Evolutionary conservation across 2,329 filamentous ascomycete species (phyloP), one percentile per base, ranked within the genome.

Genomic region (Apiospora malaysiana): DNA sequence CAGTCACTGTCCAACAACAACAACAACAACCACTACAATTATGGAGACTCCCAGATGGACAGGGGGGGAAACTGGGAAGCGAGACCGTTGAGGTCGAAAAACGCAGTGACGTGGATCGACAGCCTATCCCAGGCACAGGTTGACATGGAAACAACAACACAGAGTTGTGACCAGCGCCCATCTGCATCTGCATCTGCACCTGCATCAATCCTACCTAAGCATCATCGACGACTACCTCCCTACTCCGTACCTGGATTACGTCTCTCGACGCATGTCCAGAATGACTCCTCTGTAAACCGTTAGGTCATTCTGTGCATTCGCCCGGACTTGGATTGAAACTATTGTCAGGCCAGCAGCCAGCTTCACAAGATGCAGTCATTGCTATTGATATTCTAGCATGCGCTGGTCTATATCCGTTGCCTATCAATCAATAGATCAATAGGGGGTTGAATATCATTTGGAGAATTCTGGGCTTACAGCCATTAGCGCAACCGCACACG

Each of bases 141-240:
- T 59, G 51, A 37, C 56, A 63, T 63, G 56, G 56, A 63, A 63
- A 63, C 56, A 63, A 63, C 56, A 63, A 10, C 32, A 63, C 56
- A 63, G 9, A 37, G 18, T 59, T 59, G 51, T 59, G 51, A 37
- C 51, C 51, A 37, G 51, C 51, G 37, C 27, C 51, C 51, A 56
- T 27, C 23, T 56, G 23, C 49, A 56, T 56, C 25, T 14, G 6
- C 27, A 18, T 27, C 49, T 56, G 27, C 49, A 16, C 7, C 23
- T 4, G 12, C 40, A 27, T 56, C 49, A 56, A 56, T 8, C 23
- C 25, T 56, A 32, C 23, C 40, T 42, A 59, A 6, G 14, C 21
- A 18, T 25, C 10, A 16, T 10, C 25, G 21, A 32, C 25, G 21
- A 18, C 25, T 25, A 59, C 32, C 25, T 25, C 32, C 32, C 32